Base-by-base conservation (phyloP, 2,329 filamentous ascomycete species). In the Dryadomyces quercivorus region DNA sequence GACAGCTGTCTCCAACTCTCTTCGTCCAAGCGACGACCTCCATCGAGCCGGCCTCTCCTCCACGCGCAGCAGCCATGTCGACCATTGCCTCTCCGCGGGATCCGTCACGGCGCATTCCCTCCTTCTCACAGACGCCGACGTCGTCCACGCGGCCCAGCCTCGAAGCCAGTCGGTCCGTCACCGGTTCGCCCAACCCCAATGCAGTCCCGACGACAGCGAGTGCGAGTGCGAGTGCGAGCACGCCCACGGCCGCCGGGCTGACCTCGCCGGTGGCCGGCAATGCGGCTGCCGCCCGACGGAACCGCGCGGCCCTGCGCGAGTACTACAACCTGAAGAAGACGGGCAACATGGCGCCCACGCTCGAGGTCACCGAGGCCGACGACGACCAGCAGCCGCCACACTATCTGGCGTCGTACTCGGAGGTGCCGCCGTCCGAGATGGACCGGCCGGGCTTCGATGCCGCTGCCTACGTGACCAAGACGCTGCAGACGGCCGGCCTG, bases 271-370 rank as follows among this genome's bases (percentile, higher is more conserved):
- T 13, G 1, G 45, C 56, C 26, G 40, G 20, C 34, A 10, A 40
- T 2, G 51, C 36, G 34, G 66, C 59, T 56, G 68, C 63, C 63
- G 70, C 66, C 55, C 76, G 72, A 59, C 75, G 76, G 58, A 95
- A 95, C 70, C 86, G 92, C 60, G 82, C 86, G 55, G 92, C 92
- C 7, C 78, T 97, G 20, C 86, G 93, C 63, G 90, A 96, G 65
- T 97, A 95, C 75, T 97, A 97, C 72, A 93, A 93, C 65, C 78
- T 97, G 51, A 85, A 83, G 60, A 73, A 72, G 59, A 62, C 67
- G 20, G 3, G 65, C 69, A 26, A 44, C 45, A 13, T 13, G 20
- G 64, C 67, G 60, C 76, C 66, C 16, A 69, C 58, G 31, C 69
- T 69, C 49, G 70, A 72, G 63, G 72, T 69, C 63, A 80, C 69